Evolutionary conservation across 257 asterid species (phyloP).

Genomic region (Solanum ahanhuiri): DNA sequence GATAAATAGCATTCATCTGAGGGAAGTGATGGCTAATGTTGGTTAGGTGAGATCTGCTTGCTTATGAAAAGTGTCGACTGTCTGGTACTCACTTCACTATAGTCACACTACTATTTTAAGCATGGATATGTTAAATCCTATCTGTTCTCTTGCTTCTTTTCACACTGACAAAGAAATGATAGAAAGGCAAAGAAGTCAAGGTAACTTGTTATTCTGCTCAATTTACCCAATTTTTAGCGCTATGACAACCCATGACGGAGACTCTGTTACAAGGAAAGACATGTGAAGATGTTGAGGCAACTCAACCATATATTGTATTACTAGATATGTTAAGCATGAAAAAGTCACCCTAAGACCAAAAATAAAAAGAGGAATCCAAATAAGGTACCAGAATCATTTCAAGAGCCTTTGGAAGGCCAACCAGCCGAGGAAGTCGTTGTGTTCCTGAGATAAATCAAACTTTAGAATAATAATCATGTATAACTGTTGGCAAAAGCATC

Average conservation of each 20-base stretch:
- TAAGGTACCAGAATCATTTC: constrained; percentile 82
- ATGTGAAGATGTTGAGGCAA: background rate
- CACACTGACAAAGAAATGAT: background rate
- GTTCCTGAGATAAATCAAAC: constrained; percentile 49
- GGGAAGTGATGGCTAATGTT: background rate
- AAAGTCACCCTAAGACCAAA: background rate
- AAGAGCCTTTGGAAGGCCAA: constrained; percentile 86
- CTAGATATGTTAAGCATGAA: background rate
- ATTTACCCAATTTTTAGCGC: background rate
- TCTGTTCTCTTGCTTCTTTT: background rate
- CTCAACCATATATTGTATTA: background rate
- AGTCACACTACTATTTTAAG: background rate
- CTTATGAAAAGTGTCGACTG: background rate
- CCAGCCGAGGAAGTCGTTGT: constrained; percentile 98
- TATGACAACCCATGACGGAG: background rate
- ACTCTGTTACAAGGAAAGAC: background rate
- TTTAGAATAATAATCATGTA: background rate
- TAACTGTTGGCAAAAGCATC: background rate
- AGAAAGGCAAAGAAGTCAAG: background rate
- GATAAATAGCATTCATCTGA: background rate
- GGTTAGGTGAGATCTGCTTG: background rate
- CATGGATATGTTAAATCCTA: background rate
- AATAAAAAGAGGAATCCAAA: background rate
- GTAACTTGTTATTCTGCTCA: background rate
- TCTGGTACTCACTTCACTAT: background rate